These are phyloP conservation scores for Cladophialophora exuberans DNA, from an alignment of 2,329 filamentous ascomycete genomes.

Conservation along the genomic window DNA sequence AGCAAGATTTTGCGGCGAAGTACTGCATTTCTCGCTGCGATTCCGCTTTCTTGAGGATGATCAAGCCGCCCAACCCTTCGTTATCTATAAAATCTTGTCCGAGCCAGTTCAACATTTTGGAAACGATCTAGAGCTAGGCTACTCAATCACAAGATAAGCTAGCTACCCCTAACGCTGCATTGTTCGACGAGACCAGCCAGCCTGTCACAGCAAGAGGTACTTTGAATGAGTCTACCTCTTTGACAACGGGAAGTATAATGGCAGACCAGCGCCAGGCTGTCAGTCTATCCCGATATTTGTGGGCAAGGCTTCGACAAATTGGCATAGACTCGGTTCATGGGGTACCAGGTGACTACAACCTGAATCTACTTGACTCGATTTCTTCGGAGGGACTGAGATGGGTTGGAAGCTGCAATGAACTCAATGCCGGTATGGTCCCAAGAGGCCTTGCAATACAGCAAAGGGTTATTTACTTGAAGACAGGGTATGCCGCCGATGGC, in stretches of 20 bases:
- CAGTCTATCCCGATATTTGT: conserved; percentile 52
- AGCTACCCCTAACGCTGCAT: not conserved
- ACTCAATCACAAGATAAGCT: not conserved
- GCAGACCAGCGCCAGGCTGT: conserved; percentile 32
- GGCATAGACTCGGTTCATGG: conserved; percentile 55
- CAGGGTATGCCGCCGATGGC: conserved; percentile 76
- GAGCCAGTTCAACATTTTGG: not conserved
- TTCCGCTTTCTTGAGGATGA: not conserved
- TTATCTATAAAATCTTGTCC: not conserved
- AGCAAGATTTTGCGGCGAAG: not conserved
- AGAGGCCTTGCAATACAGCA: not conserved
- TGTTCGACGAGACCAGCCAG: not conserved
- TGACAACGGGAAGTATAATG: not conserved
- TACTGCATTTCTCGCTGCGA: not conserved
- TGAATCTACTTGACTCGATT: conserved; percentile 59
- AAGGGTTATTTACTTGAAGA: not conserved
- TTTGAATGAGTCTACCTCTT: no score
- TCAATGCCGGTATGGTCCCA: conserved; percentile 49
- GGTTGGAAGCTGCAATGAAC: conserved; percentile 65
- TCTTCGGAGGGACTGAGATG: conserved; percentile 57
- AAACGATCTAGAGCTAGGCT: not conserved
- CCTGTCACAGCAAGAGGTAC: not conserved
- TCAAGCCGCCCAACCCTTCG: not conserved
- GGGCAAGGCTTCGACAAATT: conserved; percentile 50
- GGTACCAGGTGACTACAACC: conserved; percentile 50